Percentiles rank a stretch among this genome's conserved stretches.
phyloP scores from a whole-genome alignment of 2,329 filamentous ascomycete species.

The Macroventuria anomochaeta region DNA sequence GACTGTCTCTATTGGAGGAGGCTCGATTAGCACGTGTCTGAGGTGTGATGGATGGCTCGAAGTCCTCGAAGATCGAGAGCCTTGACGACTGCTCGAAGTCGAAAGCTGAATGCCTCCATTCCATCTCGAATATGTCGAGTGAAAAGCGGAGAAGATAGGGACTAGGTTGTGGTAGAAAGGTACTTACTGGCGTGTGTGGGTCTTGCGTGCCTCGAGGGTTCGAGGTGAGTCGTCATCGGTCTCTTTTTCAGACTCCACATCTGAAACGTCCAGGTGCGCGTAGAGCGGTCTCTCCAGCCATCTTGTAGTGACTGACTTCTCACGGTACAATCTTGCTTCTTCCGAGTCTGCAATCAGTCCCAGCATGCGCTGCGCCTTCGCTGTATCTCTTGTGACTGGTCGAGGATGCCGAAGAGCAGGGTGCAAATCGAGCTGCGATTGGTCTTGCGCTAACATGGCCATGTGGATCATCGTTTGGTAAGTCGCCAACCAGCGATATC shows the following conservation, averaged over 20 bases:
- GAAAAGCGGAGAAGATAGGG: conserved; percentile 21
- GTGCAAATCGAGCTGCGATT: conserved; percentile 28
- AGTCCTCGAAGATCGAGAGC: conserved; percentile 14
- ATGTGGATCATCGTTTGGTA: conserved; percentile 17
- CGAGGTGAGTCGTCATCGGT: conserved; percentile 19
- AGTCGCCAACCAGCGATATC: conserved; percentile 1
- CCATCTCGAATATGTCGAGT: conserved; percentile 15
- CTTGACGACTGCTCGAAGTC: conserved; percentile 15
- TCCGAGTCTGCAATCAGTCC: conserved; percentile 33
- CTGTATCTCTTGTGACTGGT: conserved; percentile 35
- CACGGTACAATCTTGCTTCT: conserved; percentile 28
- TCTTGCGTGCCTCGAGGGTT: conserved; percentile 14
- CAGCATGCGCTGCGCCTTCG: conserved; percentile 38
- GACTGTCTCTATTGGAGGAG: conserved; percentile 14
- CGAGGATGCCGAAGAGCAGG: conserved; percentile 34
- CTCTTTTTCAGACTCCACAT: conserved; percentile 21
- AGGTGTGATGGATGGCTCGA: conserved; percentile 3
- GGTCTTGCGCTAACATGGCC: conserved; percentile 31
- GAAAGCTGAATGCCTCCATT: conserved; percentile 18
- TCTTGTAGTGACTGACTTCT: conserved; percentile 36
- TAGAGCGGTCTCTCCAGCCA: conserved; percentile 38
- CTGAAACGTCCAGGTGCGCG: conserved; percentile 26
- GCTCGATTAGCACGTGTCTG: conserved; percentile 13
- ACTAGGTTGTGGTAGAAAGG: conserved; percentile 5
- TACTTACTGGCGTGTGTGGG: conserved; percentile 20